Base-by-base conservation (phyloP, 139 green algal genomes). In the Volvox reticuliferus region DNA sequence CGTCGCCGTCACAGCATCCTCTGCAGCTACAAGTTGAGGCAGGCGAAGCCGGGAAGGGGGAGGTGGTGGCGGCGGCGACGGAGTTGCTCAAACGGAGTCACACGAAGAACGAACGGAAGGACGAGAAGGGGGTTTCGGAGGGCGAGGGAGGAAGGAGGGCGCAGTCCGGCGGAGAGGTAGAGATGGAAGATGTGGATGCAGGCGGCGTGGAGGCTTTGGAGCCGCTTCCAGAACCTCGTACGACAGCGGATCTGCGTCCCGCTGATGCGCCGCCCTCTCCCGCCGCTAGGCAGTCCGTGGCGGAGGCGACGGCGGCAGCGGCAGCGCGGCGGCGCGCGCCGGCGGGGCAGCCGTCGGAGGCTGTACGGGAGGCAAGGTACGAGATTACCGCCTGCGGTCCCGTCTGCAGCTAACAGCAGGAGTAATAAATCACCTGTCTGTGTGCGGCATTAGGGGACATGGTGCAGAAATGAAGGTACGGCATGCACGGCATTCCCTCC, bases 291-390 rank as follows among this genome's bases (percentile, higher is more conserved):
- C 82, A 79, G 82, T 67, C 82, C 33, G 82, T 26, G 1, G 82
- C 83, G n/a, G 69, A 61, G n/a, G 69, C 37, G 69, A 44, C 85
- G 2, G 85, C 68, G 0, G 85, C 85, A 6, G 85, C 69, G 69
- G 85, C 85, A 12, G 85, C 85, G 37, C 69, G 85, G 85, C 85
- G 85, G 69, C 69, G 62, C 1, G 32, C 69, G 17, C 28, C 67
- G 63, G 76, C 78, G 28, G 44, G 19, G 16, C 28, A 61, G 69
- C 37, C 63, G 22, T 71, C 37, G 17, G 85, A 73, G 2, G 85
- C 12, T 17, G 85, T 44, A 1, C 20, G 28, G 36, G 85, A 89
- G 69, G 85, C 85, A 35, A 73, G 85, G 85, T 89, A 71, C 5
- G 85, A 9, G 44, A 55, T 55, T 14, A 55, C 5, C 44, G 44